These are phyloP conservation scores for Trichoderma sp. DNA, from an alignment of 2,329 filamentous ascomycete species.

Conservation along the genomic window DNA sequence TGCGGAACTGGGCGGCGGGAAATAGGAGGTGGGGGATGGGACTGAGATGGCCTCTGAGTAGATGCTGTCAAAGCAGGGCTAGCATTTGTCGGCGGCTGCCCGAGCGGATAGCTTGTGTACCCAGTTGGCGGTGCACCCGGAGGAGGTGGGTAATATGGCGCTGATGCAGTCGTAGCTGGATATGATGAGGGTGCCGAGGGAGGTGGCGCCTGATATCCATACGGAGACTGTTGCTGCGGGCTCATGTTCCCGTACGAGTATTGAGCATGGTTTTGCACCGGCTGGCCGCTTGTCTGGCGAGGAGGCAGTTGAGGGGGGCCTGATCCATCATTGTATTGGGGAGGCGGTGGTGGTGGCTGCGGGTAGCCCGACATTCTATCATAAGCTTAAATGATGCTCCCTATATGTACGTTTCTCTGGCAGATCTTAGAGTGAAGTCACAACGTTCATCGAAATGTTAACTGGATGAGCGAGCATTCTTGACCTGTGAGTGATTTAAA, in stretches of 20 bases:
- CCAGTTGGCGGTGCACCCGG: constrained; percentile 14
- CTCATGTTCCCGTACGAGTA: constrained; percentile 2
- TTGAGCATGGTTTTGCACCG: background rate
- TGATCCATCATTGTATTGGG: constrained; percentile 8
- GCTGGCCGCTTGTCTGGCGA: constrained; percentile 1
- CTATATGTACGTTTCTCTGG: background rate
- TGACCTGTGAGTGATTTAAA: constrained; percentile 11
- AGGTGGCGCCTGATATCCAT: background rate
- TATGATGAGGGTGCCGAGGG: background rate
- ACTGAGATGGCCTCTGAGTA: background rate
- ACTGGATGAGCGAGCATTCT: no score
- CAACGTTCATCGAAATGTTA: background rate
- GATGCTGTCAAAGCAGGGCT: background rate
- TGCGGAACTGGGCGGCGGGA: background rate
- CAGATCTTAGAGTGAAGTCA: background rate
- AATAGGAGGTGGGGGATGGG: constrained; percentile 7
- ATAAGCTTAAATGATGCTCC: background rate
- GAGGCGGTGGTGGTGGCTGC: constrained; percentile 24
- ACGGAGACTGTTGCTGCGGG: background rate
- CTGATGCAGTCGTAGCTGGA: background rate
- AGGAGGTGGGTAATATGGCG: constrained; percentile 20
- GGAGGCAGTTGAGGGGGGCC: background rate
- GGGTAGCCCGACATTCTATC: constrained; percentile 18
- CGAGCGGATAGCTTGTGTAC: background rate
- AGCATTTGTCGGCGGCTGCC: background rate